These are phyloP conservation scores for Ascoidea rubescens DNA, from an alignment of 805 yeast genomes.

Conservation along the genomic window DNA sequence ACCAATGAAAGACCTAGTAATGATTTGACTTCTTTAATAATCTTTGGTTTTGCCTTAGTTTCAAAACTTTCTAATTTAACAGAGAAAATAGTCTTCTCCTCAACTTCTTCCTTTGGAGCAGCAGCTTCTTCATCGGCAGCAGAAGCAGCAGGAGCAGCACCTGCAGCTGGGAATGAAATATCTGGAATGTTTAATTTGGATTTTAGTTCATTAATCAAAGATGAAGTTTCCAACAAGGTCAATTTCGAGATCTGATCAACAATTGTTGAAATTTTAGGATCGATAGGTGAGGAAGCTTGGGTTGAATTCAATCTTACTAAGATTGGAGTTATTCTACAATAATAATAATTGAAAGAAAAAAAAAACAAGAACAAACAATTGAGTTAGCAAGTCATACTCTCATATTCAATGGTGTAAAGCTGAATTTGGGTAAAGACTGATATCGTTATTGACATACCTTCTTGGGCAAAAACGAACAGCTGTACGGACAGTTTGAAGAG, in stretches of 20 bases:
- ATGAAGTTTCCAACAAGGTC: constrained; percentile 88
- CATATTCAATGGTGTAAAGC: too few species aligned
- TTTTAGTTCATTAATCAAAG: constrained; percentile 68
- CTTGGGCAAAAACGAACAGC: too few species aligned
- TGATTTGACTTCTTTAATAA: constrained; percentile 92
- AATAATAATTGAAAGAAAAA: too few species aligned
- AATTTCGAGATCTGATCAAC: constrained; percentile 85
- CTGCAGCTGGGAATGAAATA: constrained; percentile 65
- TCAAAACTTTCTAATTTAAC: constrained; percentile 89
- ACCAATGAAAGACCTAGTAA: constrained; percentile 86
- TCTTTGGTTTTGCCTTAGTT: constrained; percentile 90
- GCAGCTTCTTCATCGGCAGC: constrained; percentile 60
- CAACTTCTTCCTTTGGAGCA: constrained; percentile 65
- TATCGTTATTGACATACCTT: too few species aligned
- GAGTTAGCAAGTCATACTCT: too few species aligned
- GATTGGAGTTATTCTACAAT: too few species aligned
- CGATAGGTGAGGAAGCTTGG: constrained; percentile 30
- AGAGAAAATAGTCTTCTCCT: constrained; percentile 87
- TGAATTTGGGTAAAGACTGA: too few species aligned
- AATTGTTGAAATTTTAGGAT: constrained; percentile 76
- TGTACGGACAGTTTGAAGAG: too few species aligned
- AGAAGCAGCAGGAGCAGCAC: constrained; percentile 47
- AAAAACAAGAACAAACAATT: too few species aligned
- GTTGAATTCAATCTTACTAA: too few species aligned
- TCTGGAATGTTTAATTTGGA: constrained; percentile 85